Evolutionary conservation across 2,329 filamentous ascomycete genomes (phyloP).

Genomic region (Cladophialophora yegresii): DNA sequence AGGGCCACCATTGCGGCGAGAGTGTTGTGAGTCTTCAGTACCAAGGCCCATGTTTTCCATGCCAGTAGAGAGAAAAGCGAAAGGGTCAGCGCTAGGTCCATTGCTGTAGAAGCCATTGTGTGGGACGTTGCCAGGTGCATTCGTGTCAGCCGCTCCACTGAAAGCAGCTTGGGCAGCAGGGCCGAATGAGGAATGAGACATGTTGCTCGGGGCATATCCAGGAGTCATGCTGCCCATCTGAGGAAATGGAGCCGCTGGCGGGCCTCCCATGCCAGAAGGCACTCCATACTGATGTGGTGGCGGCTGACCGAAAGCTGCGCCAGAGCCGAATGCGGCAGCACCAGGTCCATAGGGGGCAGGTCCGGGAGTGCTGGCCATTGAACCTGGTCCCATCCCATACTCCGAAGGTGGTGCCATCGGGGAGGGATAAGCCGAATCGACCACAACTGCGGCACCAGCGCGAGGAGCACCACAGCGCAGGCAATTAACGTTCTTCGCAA

Average conservation of each 20-base stretch:
- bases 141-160: constrained; percentile 80
- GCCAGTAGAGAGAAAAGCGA: constrained; percentile 64
- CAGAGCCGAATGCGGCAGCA: constrained; percentile 66
- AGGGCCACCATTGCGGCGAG: constrained; percentile 49
- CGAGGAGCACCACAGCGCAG: constrained; percentile 93
- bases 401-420: constrained; percentile 77
- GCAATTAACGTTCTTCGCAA: constrained; percentile 98
- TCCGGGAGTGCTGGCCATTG: constrained; percentile 81
- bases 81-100: constrained; percentile 60
- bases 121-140: constrained; percentile 68
- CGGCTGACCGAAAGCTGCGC: constrained; percentile 61
- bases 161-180: constrained; percentile 93
- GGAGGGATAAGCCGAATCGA: constrained; percentile 87
- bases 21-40: constrained; percentile 43
- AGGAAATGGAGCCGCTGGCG: constrained; percentile 75
- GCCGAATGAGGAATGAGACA: constrained; percentile 84
- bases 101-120: constrained; percentile 70
- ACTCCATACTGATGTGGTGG: constrained; percentile 84
- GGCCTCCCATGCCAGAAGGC: constrained; percentile 77
- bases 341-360: constrained; percentile 74
- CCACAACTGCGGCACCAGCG: constrained; percentile 88
- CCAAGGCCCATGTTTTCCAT: constrained; percentile 62
- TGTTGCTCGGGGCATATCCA: constrained; percentile 73
- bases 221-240: constrained; percentile 66
- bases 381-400: constrained; percentile 82